A percentile compares a stretch with the other conserved stretches of the same genome.
These are phyloP conservation scores for Dactylellina parvicollis DNA, from an alignment of 2,329 filamentous ascomycete species.

Conservation along the genomic window DNA sequence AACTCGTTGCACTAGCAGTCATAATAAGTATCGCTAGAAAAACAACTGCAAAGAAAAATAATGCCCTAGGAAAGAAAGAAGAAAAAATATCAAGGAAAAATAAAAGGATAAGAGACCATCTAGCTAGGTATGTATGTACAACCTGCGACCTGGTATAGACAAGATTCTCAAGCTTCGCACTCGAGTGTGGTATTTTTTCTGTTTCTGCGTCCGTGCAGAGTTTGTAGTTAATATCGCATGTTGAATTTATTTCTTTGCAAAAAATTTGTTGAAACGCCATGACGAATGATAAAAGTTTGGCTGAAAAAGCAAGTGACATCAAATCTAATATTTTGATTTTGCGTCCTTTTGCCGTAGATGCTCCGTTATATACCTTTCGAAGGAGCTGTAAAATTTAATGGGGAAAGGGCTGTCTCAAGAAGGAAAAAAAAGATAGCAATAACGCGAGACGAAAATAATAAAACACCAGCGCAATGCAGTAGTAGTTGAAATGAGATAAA, in stretches of 20 bases:
- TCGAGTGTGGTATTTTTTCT: too few relatives aligned
- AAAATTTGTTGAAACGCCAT: conserved; percentile 44
- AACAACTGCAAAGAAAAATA: not conserved
- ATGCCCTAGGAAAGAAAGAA: not conserved
- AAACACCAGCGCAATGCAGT: conserved; percentile 46
- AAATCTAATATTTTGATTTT: conserved; percentile 34
- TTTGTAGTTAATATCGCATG: too few relatives aligned
- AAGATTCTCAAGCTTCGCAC: too few relatives aligned
- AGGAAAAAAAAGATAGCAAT: not conserved
- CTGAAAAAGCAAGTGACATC: conserved; percentile 2
- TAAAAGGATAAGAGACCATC: too few relatives aligned
- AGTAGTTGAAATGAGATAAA: not conserved
- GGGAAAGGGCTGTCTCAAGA: not conserved
- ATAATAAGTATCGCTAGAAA: too few relatives aligned
- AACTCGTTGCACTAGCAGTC: not conserved
- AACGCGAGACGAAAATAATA: not conserved
- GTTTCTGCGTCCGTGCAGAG: too few relatives aligned
- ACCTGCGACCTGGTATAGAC: too few relatives aligned
- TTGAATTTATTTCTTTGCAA: too few relatives aligned
- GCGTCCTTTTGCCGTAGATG: not conserved
- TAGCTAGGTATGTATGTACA: too few relatives aligned
- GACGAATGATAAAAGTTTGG: conserved; percentile 18
- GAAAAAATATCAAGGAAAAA: too few relatives aligned
- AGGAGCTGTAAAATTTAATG: not conserved
- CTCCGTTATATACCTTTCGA: not conserved